Evolutionary conservation across 2,329 filamentous ascomycete genomes (phyloP).

Genomic region (Ceratocystis huliohia): DNA sequence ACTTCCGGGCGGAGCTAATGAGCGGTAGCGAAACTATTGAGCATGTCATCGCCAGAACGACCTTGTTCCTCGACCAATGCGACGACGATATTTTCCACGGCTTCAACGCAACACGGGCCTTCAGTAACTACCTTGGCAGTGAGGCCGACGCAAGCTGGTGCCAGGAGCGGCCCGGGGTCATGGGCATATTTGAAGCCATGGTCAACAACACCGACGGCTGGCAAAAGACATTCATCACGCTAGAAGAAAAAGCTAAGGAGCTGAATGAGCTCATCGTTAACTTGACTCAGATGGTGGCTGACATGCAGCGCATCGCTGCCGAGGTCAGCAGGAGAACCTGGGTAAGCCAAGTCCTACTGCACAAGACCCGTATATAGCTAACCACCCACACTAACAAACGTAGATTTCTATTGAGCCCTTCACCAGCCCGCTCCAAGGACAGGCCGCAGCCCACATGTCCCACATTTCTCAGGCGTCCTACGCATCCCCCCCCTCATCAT

Average conservation of each 20-base stretch:
- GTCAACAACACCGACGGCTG: slow-evolving; percentile 84
- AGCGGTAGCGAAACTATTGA: slow-evolving; percentile 85
- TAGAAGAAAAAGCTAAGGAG: slow-evolving; percentile 59
- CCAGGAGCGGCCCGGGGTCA: slow-evolving; percentile 47
- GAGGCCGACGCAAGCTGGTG: slow-evolving; percentile 51
- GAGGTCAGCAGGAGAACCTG: slow-evolving; percentile 67
- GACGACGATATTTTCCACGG: slow-evolving; percentile 70
- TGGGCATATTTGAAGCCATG: slow-evolving; percentile 77
- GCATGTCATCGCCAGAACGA: slow-evolving; percentile 71
- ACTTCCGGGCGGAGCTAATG: slow-evolving; percentile 69
- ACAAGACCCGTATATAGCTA: not conserved
- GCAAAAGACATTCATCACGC: slow-evolving; percentile 64
- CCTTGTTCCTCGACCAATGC: slow-evolving; percentile 60
- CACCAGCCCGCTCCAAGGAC: slow-evolving; percentile 11
- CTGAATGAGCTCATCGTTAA: slow-evolving; percentile 44
- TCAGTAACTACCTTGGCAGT: slow-evolving; percentile 60
- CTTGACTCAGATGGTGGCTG: slow-evolving; percentile 62
- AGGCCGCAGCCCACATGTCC: slow-evolving; percentile 16
- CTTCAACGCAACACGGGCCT: slow-evolving; percentile 59
- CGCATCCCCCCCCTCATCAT: slow-evolving; percentile 14
- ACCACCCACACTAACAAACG: slow-evolving; percentile 2
- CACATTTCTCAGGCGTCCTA: slow-evolving; percentile 18
- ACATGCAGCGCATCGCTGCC: slow-evolving; percentile 77
- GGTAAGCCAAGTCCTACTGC: slow-evolving; percentile 37
- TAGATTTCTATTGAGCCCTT: slow-evolving; percentile 19